Evolutionary conservation across 1,284 basidiomycete species (phyloP).

Genomic region (Exobasidium rhododendri): DNA sequence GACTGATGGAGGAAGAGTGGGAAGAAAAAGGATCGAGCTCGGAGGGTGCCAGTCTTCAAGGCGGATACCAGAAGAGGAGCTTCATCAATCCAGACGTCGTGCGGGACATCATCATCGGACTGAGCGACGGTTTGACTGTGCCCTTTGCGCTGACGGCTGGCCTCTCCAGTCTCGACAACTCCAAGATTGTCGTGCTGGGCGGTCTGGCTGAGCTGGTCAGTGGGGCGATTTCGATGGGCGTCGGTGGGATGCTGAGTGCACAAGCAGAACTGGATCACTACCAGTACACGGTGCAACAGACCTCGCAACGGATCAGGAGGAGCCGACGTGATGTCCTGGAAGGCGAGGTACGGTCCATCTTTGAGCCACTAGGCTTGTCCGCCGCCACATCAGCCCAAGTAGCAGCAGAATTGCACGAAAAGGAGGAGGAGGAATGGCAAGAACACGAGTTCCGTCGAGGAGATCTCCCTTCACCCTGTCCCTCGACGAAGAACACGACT

Average conservation of each 20-base stretch:
- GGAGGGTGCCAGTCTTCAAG: too few relatives aligned
- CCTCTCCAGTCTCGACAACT: constrained; percentile 82
- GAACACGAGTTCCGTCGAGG: background rate
- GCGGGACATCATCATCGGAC: constrained; percentile 78
- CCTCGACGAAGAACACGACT: constrained; percentile 20
- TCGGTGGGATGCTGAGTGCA: constrained; percentile 88
- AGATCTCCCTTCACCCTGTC: constrained; percentile 34
- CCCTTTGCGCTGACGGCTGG: constrained; percentile 63
- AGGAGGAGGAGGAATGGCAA: background rate
- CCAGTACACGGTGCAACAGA: background rate
- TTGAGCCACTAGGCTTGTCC: background rate
- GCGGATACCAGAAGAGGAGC: background rate
- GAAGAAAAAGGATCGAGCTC: too few relatives aligned
- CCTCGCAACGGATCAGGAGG: background rate
- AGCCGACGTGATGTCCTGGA: background rate
- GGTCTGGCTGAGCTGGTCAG: constrained; percentile 72
- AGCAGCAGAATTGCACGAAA: background rate
- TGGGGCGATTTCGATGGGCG: constrained; percentile 74
- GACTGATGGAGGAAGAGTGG: too few relatives aligned
- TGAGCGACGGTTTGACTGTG: constrained; percentile 92
- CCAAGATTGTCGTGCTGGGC: constrained; percentile 80
- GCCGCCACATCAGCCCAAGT: background rate
- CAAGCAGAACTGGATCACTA: constrained; percentile 87
- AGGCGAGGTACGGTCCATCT: background rate
- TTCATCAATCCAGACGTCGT: constrained; percentile 74